phyloP scores from a whole-genome alignment of 768 basidiomycete genomes.

The Gymnopilus dilepis region DNA sequence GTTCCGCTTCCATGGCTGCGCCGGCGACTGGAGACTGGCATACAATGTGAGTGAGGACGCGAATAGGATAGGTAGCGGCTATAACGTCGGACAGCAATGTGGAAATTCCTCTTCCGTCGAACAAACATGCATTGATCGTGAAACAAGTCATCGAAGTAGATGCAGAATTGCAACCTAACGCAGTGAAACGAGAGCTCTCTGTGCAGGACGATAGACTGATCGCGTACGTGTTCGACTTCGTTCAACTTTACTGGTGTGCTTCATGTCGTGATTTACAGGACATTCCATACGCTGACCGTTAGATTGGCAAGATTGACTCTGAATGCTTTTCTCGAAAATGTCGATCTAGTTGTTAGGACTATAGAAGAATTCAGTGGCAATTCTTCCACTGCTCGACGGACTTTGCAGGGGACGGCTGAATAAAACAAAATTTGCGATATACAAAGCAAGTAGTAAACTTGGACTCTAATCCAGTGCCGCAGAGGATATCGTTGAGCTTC shows the following conservation, averaged over 20 bases:
- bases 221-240: slow-evolving; percentile 59
- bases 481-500: slow-evolving; percentile 8
- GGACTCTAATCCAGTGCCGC: neutral
- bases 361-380: slow-evolving; percentile 80
- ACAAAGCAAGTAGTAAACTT: slow-evolving; percentile 4
- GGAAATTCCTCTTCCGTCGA: slow-evolving; percentile 77
- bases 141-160: slow-evolving; percentile 89
- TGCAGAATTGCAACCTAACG: slow-evolving; percentile 78
- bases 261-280: slow-evolving; percentile 53
- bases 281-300: slow-evolving; percentile 78
- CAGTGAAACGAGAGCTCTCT: slow-evolving; percentile 73
- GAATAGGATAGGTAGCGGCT: neutral
- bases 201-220: slow-evolving; percentile 73
- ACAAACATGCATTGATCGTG: slow-evolving; percentile 79
- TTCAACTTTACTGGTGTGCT: neutral
- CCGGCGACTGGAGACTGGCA: slow-evolving; percentile 46
- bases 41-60: slow-evolving; percentile 47
- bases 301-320: slow-evolving; percentile 83
- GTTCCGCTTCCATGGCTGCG: neutral
- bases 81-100: slow-evolving; percentile 44
- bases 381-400: slow-evolving; percentile 41
- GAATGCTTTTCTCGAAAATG: slow-evolving; percentile 89
- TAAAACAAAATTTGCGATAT: slow-evolving; percentile 13
- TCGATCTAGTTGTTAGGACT: slow-evolving; percentile 85
- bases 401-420: slow-evolving; percentile 20